A percentile compares a stretch with the other conserved stretches of the same genome.
Conservation (phyloP, 495 filamentous ascomycete species). For the Extremus antarcticus region DNA sequence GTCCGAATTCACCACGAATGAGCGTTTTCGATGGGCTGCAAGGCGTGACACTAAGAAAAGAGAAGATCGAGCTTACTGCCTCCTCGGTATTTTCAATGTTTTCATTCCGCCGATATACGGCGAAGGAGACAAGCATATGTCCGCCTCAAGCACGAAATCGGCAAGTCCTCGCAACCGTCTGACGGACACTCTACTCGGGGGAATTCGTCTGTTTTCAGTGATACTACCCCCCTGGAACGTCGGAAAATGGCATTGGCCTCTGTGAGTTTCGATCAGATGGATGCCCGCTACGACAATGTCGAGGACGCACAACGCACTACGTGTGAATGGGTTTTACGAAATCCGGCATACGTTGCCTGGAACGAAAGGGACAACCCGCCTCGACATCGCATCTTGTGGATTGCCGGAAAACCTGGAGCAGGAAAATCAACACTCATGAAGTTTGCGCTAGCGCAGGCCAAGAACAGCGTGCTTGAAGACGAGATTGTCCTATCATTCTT, state of each 20-base stretch:
- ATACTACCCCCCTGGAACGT: background rate
- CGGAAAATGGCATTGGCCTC: background rate
- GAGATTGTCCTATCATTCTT: background rate
- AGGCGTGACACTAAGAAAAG: background rate
- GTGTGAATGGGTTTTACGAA: background rate
- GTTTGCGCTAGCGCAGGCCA: background rate
- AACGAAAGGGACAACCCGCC: background rate
- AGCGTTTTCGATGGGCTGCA: background rate
- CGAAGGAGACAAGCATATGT: background rate
- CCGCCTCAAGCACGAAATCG: background rate
- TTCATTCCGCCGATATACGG: background rate
- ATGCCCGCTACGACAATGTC: background rate
- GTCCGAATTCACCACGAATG: background rate
- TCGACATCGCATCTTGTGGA: constrained; percentile 21
- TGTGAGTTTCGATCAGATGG: background rate
- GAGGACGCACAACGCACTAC: background rate
- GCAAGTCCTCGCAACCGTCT: background rate
- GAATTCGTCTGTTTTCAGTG: background rate
- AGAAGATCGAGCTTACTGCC: background rate
- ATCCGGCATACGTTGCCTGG: background rate
- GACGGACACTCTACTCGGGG: background rate
- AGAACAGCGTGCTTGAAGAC: background rate
- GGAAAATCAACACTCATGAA: constrained; percentile 19
- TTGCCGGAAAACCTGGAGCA: constrained; percentile 24
- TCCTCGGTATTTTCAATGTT: background rate